Conservation (phyloP, 73 alveolate species). For the Effrenium voratum region DNA sequence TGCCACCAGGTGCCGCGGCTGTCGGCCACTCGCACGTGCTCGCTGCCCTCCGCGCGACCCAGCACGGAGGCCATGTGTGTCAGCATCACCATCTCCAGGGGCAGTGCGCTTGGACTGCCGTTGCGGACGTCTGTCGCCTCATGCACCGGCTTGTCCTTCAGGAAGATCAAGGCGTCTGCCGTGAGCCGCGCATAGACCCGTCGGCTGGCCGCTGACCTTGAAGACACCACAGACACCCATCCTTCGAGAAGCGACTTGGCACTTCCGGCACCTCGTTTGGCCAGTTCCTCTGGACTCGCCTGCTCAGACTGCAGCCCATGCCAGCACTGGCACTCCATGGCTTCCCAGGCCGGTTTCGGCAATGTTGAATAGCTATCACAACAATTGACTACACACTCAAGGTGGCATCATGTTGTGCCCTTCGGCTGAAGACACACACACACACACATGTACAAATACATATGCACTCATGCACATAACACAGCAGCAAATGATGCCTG, state of each 20-base stretch:
- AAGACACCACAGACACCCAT: conserved; percentile 71
- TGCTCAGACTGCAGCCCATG: conserved; percentile 5
- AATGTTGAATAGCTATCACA: too few species aligned
- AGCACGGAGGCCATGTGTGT: conserved; percentile 86
- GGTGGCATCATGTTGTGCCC: too few species aligned
- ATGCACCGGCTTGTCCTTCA: not conserved
- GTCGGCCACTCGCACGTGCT: conserved; percentile 81
- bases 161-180: conserved; percentile 63
- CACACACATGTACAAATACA: too few species aligned
- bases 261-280: conserved; percentile 47
- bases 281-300: not conserved
- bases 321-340: conserved; percentile 91
- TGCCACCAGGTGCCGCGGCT: conserved; percentile 90
- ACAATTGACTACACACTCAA: too few species aligned
- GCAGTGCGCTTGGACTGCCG: not conserved
- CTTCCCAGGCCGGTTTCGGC: too few species aligned
- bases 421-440: too few species aligned
- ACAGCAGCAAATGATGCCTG: too few species aligned
- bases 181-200: conserved; percentile 74
- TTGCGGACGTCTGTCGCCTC: too few species aligned
- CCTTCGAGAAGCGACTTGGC: conserved; percentile 73
- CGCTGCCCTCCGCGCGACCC: conserved; percentile 83
- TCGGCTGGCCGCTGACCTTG: not conserved
- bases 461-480: too few species aligned
- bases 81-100: conserved; percentile 57